Conservation (phyloP, 352 stramenopile species). For the Phytophthora pinifolia region DNA sequence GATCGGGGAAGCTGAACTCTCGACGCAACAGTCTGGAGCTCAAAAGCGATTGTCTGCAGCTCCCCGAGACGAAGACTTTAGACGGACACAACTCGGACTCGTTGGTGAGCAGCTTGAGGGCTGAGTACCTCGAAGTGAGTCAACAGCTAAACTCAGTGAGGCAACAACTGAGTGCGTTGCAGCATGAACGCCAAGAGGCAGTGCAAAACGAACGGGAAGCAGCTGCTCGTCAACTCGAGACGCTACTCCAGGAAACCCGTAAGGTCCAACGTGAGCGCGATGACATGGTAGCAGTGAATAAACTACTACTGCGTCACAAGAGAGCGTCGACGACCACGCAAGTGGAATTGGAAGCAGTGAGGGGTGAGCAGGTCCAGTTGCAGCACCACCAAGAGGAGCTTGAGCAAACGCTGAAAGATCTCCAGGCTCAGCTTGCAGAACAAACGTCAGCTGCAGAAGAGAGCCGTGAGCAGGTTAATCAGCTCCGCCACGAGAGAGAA, state of each 20-base stretch:
- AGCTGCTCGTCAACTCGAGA: conserved; percentile 26
- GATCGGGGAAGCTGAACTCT: conserved; percentile 9
- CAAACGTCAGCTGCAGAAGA: conserved; percentile 24
- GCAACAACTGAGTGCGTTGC: conserved; percentile 17
- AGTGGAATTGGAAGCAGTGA: conserved; percentile 22
- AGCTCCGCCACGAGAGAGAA: conserved; percentile 48
- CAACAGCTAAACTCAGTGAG: conserved; percentile 29
- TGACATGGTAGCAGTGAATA: conserved; percentile 44
- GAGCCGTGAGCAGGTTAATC: conserved; percentile 24
- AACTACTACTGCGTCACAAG: conserved; percentile 35
- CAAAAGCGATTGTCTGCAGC: conserved; percentile 28
- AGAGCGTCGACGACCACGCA: conserved; percentile 24
- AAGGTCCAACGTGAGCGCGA: conserved; percentile 36
- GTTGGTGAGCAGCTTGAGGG: conserved; percentile 31
- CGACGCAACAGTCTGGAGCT: conserved; percentile 16
- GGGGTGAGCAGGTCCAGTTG: conserved; percentile 25
- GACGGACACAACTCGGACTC: conserved; percentile 6
- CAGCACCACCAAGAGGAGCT: conserved; percentile 26
- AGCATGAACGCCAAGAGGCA: conserved; percentile 17
- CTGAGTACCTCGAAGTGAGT: conserved; percentile 33
- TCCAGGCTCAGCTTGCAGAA: conserved; percentile 29
- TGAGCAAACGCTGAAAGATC: conserved; percentile 24
- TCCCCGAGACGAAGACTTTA: conserved; percentile 15
- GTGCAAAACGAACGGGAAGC: conserved; percentile 20
- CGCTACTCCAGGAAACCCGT: conserved; percentile 26